These are phyloP conservation scores for Diaporthe caulivora DNA, from an alignment of 2,329 filamentous ascomycete species.

Conservation along the genomic window DNA sequence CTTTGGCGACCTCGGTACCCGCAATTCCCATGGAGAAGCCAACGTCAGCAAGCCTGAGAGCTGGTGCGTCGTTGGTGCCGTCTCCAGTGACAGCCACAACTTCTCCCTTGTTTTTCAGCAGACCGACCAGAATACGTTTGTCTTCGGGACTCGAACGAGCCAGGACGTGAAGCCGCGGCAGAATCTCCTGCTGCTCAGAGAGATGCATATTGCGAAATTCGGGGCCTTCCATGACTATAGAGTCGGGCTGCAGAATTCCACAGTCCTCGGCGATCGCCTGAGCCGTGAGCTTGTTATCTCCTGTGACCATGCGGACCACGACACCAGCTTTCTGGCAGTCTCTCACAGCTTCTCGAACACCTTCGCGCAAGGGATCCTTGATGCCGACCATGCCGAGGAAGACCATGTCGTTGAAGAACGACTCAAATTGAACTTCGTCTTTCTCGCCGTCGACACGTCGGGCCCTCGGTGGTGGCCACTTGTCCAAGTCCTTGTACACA, in stretches of 20 bases:
- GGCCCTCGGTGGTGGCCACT: conserved; percentile 81
- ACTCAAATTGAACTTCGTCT: conserved; percentile 73
- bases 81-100: conserved; percentile 87
- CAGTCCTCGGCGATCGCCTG: conserved; percentile 84
- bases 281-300: conserved; percentile 84
- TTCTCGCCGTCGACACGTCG: conserved; percentile 67
- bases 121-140: conserved; percentile 79
- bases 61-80: conserved; percentile 86
- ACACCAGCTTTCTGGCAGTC: conserved; percentile 83
- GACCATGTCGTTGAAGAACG: conserved; percentile 75
- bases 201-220: conserved; percentile 80
- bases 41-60: conserved; percentile 83
- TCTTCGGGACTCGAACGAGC: conserved; percentile 82
- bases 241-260: conserved; percentile 77
- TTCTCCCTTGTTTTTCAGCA: conserved; percentile 79
- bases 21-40: conserved; percentile 90
- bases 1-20: conserved; percentile 86
- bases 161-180: conserved; percentile 77
- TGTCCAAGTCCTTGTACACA: conserved; percentile 84
- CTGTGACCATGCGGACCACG: conserved; percentile 86
- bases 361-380: conserved; percentile 81
- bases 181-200: conserved; percentile 74
- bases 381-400: conserved; percentile 82
- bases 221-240: conserved; percentile 82
- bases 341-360: conserved; percentile 79